Base-by-base conservation (phyloP, 1,284 basidiomycete genomes). In the Schizopora paradoxa region DNA sequence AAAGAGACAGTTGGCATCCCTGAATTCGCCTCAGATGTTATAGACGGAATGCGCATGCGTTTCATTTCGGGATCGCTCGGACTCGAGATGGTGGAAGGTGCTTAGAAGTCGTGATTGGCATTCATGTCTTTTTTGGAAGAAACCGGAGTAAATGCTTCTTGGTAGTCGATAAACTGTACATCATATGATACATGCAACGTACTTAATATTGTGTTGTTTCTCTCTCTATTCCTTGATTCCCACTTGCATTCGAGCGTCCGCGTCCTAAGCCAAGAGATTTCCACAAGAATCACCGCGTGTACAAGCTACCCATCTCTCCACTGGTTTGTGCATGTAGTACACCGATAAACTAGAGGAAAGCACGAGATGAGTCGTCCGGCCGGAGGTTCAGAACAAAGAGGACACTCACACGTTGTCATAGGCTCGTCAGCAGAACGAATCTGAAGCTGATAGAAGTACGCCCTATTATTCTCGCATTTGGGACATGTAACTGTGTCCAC, bases 371-470 rank as follows among this genome's bases (percentile, higher is more conserved):
- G 14, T 25, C 7, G 19, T 54, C 33, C 43, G 33, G 41, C 26
- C 40, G 39, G 11, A 36, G 34, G 6, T 36, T 34, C 29, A 19
- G 26, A 48, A 56, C 10, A 41, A 49, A 46, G 35, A 41, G 37
- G 37, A 39, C 32, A 79, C 89, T 67, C 73, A 89, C 93, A 96
- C 0, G 89, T 96, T 6, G 93, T 96, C 88, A 93, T 94, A 5
- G 93, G 93, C 61, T 96, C 93, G 63, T 96, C 93, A 0, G 95
- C 95, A 57, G 91, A 94, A 27, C 95, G 73, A 55, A 98, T 99
- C 65, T 99, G 95, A 14, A 98, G 69, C 68, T 97, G 93, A 65
- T 94, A 91, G 66, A 90, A 99, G 67, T 95, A 98, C 5, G 95
- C 92, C 47, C 84, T 72, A 31, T 79, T 77, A 58, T 88, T 76